Conservation (phyloP, 1,139 yeast genomes). For the Saccharomycopsis hybrid region DNA sequence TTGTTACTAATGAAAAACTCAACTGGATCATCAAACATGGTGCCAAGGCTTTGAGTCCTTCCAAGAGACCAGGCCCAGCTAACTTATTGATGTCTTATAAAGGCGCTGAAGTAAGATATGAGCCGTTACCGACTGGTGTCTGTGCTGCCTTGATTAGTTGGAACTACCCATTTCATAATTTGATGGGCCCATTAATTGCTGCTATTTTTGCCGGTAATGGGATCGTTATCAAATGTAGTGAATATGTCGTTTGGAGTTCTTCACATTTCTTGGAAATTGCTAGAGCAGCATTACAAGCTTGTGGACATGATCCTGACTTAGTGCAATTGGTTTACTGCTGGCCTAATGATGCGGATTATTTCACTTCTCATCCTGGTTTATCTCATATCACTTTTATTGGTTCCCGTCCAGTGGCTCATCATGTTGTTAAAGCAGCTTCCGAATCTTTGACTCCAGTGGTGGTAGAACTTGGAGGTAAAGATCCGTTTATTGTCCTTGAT, state of each 20-base stretch:
- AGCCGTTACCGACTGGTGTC: constrained; percentile 72
- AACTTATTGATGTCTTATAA: constrained; percentile 77
- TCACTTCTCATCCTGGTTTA: constrained; percentile 76
- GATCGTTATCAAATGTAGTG: constrained; percentile 86
- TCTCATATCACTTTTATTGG: constrained; percentile 93
- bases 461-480: constrained; percentile 94
- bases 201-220: constrained; percentile 87
- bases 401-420: constrained; percentile 87
- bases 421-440: constrained; percentile 77
- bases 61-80: constrained; percentile 81
- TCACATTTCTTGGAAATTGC: constrained; percentile 67
- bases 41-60: constrained; percentile 59
- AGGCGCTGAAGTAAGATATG: constrained; percentile 87
- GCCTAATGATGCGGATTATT: constrained; percentile 80
- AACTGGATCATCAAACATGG: constrained; percentile 88
- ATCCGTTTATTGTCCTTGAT: constrained; percentile 79
- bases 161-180: constrained; percentile 94
- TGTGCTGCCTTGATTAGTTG: constrained; percentile 90
- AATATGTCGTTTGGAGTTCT: constrained; percentile 93
- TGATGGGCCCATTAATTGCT: constrained; percentile 88
- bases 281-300: constrained; percentile 59
- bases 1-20: constrained; percentile 88
- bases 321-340: constrained; percentile 74
- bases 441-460: constrained; percentile 85
- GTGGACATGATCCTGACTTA: constrained; percentile 71